phyloP scores from a whole-genome alignment of 2,329 filamentous ascomycete species.

The Ceratocystis variospora region DNA sequence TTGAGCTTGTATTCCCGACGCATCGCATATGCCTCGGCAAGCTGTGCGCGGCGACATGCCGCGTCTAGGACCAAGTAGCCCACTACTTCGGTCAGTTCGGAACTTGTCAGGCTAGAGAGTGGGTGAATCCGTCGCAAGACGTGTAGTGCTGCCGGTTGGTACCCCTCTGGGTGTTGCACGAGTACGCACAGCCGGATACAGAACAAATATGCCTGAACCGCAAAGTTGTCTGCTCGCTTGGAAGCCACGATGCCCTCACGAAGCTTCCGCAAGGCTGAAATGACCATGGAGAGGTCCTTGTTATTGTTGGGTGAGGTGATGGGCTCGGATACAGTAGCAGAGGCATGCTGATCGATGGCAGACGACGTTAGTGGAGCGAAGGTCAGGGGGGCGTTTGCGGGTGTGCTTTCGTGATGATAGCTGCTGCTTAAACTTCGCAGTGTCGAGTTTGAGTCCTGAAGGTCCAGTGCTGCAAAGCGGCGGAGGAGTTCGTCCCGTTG shows the following conservation, averaged over 20 bases:
- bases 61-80: constrained; percentile 76
- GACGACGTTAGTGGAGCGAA: constrained; percentile 17
- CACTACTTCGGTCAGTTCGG: constrained; percentile 66
- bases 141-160: constrained; percentile 73
- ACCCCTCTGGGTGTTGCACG: constrained; percentile 70
- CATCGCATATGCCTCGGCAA: constrained; percentile 58
- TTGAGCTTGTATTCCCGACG: constrained; percentile 46
- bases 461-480: constrained; percentile 53
- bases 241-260: constrained; percentile 78
- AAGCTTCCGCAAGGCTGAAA: constrained; percentile 79
- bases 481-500: constrained; percentile 59
- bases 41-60: constrained; percentile 66
- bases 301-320: constrained; percentile 26
- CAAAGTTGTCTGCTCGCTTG: constrained; percentile 62
- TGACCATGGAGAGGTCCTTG: constrained; percentile 54
- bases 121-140: constrained; percentile 60
- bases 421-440: not conserved
- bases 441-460: constrained; percentile 13
- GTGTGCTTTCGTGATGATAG: not conserved
- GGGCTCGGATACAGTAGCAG: not conserved
- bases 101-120: constrained; percentile 49
- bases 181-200: constrained; percentile 74
- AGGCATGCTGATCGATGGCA: not conserved
- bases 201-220: constrained; percentile 82
- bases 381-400: not conserved